Conservation (phyloP, 306 rosid genomes). For the Castanospermum australe region DNA sequence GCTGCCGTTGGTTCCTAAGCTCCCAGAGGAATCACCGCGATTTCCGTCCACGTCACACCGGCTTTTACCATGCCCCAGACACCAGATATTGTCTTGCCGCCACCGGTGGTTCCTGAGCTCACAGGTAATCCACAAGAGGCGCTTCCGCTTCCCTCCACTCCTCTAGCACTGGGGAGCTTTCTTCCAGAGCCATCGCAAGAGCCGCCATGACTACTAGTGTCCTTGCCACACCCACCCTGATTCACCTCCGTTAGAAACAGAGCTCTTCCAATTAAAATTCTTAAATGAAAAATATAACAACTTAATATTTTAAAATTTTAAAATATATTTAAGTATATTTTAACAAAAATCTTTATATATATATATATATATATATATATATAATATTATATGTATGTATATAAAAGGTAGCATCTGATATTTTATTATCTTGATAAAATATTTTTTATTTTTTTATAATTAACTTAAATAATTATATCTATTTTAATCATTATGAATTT, state of each 20-base stretch:
- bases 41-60: background rate
- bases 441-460: no score
- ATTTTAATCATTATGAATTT: no score
- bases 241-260: background rate
- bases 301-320: no score
- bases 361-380: no score
- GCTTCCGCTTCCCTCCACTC: background rate
- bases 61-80: background rate
- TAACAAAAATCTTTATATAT: no score
- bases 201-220: conserved; percentile 19
- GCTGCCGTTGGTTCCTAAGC: conserved; percentile 22
- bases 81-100: background rate
- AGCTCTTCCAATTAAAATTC: no score
- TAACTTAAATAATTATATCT: no score
- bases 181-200: conserved; percentile 32
- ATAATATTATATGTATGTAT: no score
- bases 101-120: background rate
- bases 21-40: conserved; percentile 12
- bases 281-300: no score
- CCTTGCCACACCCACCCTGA: conserved; percentile 26
- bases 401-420: no score
- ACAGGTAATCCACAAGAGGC: background rate
- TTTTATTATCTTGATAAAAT: no score
- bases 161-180: conserved; percentile 2
- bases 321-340: no score